Base-by-base conservation (phyloP, 208 protist genomes). In the Trypanosoma congolense region DNA sequence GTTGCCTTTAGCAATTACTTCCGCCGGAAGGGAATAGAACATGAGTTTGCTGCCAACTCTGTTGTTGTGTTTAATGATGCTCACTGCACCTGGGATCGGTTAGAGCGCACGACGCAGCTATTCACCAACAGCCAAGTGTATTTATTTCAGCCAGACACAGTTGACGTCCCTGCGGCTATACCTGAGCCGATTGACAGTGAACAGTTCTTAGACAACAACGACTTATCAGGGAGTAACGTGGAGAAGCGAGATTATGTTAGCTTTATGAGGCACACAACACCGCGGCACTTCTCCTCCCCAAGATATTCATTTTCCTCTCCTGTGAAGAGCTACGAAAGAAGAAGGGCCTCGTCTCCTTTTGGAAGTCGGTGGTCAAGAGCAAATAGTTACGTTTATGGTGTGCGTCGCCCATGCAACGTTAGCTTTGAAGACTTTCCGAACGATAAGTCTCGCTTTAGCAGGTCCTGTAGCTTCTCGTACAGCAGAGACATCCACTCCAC, bases 41-140 rank as follows among this genome's bases (percentile, higher is more conserved):
- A 54, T 42, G 29, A 14, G 2, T 65, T 61, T 35, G 52, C 43
- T 24, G 9, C 51, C 2, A 65, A 65, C 21, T 58, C 49, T 3
- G 72, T 65, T 6, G 73, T 81, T 52, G 60, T 88, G 14, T 88
- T 75, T 53, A 70, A 81, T 51, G 73, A 81, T 56, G 64, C 46
- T 1, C 26, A 33, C 6, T 59, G 61, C 42, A 63, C 51, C n/a
- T 92, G 84, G 84, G 67, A 80, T 9, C 43, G 65, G 6, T 58
- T 92, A 8, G 72, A 84, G 49, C 54, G 55, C 41, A 51, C 64
- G 0, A 61, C 59, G 19, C 77, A 87, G 61, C 49, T 88, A 5
- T 43, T 72, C 16, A 68, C 70, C 49, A 73, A 72, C 60, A 73
- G 70, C 30, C 86, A 93, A 44, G 51, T 90, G 40, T 93, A 93